Evolutionary conservation across 2,329 filamentous ascomycete genomes (phyloP), one percentile per base, ranked within the genome.

Genomic region (Fusarium sp.): DNA sequence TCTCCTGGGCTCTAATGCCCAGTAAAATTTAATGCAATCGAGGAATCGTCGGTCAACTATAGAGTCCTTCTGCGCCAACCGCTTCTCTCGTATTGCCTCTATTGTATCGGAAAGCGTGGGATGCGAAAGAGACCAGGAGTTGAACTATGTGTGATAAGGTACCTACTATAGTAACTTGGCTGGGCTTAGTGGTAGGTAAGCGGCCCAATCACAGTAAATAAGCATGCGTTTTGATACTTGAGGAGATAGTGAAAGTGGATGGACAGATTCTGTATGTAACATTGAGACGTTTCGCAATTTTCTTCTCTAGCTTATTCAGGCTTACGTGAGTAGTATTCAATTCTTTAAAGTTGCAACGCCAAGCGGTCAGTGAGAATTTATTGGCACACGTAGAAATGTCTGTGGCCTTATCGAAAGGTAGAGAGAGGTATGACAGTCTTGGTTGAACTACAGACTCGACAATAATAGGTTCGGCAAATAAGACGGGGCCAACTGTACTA

Each of bases 381-480:
- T 5, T 28, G 13, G 18, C 18, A 28, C 8, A 18, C 11, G 24
- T 15, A 28, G 13, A 22, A 11, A 1, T 3, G 28, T 11, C 13
- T 15, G 3, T 28, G 18, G 9, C 0, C 6, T 47, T 28, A 16
- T 22, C 6, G 18, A 0, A 6, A 22, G 20, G 9, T 1, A 15
- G 1, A n/a, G n/a, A n/a, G 9, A 8, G 14, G 15, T 18, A 5
- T 10, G 11, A 7, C 3, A n/a, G 5, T 18, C 15, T n/a, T 50
- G 3, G 10, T 10, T 4, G 2, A 14, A 31, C 15, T 24, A 50
- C 5, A 13, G 5, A 18, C 24, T 7, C 0, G 12, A 15, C 11
- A 22, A 5, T 0, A 28, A 15, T 10, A 5, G 22, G 9, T 18
- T n/a, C 8, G 7, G 1, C 1, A 10, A 14, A 0, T 18, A 6